phyloP scores from a whole-genome alignment of 345 rosid genomes.

The Trapa incisa region DNA sequence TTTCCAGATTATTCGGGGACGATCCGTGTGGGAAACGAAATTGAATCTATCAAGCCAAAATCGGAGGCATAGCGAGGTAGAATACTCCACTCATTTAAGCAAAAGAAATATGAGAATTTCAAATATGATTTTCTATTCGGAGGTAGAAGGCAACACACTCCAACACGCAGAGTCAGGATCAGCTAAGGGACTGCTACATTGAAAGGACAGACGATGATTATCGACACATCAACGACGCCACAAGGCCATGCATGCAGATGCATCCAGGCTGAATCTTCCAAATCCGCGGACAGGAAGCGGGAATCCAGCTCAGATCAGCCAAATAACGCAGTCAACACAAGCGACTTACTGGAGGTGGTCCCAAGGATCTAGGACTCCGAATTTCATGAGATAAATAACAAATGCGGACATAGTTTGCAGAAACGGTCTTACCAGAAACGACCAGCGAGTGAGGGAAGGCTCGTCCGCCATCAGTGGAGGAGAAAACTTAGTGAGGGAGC shows the following conservation, averaged over 20 bases:
- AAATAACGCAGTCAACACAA: background rate
- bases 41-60: background rate
- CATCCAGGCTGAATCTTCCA: background rate
- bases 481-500: conserved; percentile 5
- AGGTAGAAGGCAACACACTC: background rate
- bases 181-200: background rate
- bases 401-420: background rate
- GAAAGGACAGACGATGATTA: background rate
- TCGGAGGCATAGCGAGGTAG: too few species aligned
- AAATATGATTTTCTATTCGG: background rate
- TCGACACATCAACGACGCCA: background rate
- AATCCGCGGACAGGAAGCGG: too few species aligned
- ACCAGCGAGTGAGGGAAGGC: conserved; percentile 74
- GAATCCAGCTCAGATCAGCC: background rate
- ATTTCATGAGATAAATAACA: background rate
- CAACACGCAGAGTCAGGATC: background rate
- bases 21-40: background rate
- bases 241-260: background rate
- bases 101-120: background rate
- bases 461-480: conserved; percentile 46
- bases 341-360: background rate
- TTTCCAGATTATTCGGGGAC: background rate
- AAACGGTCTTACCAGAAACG: conserved; percentile 47
- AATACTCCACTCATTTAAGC: too few species aligned
- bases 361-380: background rate